These are phyloP conservation scores for Mucuna pruriens DNA, from an alignment of 306 rosid species.

Conservation along the genomic window DNA sequence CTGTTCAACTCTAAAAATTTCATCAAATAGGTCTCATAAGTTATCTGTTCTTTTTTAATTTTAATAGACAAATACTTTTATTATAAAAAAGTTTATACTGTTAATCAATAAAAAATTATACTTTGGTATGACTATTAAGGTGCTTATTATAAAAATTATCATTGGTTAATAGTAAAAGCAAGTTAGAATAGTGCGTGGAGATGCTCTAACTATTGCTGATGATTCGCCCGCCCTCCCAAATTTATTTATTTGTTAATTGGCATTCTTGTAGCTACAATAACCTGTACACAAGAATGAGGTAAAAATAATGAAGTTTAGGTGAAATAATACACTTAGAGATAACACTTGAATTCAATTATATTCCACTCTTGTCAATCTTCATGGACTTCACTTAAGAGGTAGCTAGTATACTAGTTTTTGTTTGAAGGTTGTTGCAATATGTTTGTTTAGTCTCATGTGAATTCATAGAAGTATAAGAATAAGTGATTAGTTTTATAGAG, in stretches of 20 bases:
- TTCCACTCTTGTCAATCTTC: not conserved
- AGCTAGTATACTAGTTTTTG: not conserved
- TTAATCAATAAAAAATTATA: too few species aligned
- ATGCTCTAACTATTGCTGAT: not conserved
- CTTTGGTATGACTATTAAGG: too few species aligned
- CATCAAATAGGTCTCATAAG: not conserved
- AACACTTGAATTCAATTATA: too few species aligned
- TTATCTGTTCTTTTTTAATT: too few species aligned
- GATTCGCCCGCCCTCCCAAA: too few species aligned
- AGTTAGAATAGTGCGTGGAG: not conserved
- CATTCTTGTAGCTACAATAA: not conserved
- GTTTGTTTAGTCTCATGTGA: not conserved
- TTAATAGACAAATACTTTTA: too few species aligned
- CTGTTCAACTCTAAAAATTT: not conserved
- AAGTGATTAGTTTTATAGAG: not conserved
- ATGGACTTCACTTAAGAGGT: not conserved
- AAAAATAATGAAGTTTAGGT: too few species aligned
- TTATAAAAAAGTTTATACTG: too few species aligned
- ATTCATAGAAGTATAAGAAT: not conserved
- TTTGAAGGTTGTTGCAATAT: not conserved
- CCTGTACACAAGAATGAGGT: not conserved
- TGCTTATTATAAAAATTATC: too few species aligned
- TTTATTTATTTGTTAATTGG: too few species aligned
- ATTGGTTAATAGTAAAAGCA: conserved; percentile 7
- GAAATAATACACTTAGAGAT: too few species aligned